Evolutionary conservation across 805 yeast species (phyloP).

Genomic region (Starmera pachycereana): DNA sequence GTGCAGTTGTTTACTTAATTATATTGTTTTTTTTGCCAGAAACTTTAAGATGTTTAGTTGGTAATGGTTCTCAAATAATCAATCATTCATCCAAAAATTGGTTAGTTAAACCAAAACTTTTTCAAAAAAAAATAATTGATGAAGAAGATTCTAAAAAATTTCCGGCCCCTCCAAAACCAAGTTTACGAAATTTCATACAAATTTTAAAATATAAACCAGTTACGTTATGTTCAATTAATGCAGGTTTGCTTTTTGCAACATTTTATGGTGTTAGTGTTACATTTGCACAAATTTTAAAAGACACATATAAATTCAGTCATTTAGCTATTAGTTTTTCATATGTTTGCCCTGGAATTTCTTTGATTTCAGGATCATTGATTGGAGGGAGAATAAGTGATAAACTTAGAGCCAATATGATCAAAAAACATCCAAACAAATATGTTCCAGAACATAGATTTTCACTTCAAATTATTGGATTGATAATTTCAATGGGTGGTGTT

Average conservation of each 20-base stretch:
- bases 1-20: conserved; percentile 41
- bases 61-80: conserved; percentile 30
- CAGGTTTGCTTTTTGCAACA: conserved; percentile 42
- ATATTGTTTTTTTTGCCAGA: conserved; percentile 65
- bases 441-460: conserved; percentile 38
- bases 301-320: conserved; percentile 25
- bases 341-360: conserved; percentile 41
- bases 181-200: conserved; percentile 24
- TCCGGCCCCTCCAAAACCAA: conserved; percentile 38
- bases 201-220: conserved; percentile 34
- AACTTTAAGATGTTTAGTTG: conserved; percentile 58
- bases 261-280: conserved; percentile 45
- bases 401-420: conserved; percentile 20
- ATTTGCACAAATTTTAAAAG: conserved; percentile 29
- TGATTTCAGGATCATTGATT: conserved; percentile 36
- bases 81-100: conserved; percentile 6
- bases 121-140: conserved; percentile 17
- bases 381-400: conserved; percentile 41
- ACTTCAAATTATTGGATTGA: conserved; percentile 33
- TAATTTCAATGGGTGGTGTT: conserved; percentile 32
- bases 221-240: conserved; percentile 32
- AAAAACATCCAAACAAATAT: conserved; percentile 18
- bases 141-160: conserved; percentile 14
- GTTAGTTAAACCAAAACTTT: conserved; percentile 20
- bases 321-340: conserved; percentile 34